Percentiles rank a stretch among this genome's conserved stretches.
Evolutionary conservation across 495 filamentous ascomycete genomes (phyloP).

Genomic region (Lentithecium fluviatile): DNA sequence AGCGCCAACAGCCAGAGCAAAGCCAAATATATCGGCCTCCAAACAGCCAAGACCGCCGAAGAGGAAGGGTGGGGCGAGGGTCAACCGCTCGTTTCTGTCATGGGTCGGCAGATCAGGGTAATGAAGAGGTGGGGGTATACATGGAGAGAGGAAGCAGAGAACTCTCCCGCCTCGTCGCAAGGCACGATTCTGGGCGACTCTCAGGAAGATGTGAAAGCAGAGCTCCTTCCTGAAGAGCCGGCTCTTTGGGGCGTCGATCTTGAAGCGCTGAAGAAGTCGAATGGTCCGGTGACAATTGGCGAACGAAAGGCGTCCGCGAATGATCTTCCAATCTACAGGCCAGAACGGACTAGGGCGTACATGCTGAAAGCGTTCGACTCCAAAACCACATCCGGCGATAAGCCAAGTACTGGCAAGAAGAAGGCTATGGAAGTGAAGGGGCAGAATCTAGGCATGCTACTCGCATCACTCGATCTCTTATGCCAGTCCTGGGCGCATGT

Average conservation of each 20-base stretch:
- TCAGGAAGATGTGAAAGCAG: conserved; percentile 35
- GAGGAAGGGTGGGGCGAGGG: conserved; percentile 73
- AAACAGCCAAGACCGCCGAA: conserved; percentile 64
- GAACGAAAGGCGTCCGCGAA: conserved; percentile 30
- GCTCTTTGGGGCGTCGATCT: conserved; percentile 78
- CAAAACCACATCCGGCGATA: background rate
- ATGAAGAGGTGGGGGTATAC: conserved; percentile 77
- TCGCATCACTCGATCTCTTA: conserved; percentile 65
- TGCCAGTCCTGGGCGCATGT: conserved; percentile 67
- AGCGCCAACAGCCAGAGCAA: conserved; percentile 74
- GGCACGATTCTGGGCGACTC: conserved; percentile 24
- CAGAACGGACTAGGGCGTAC: conserved; percentile 62
- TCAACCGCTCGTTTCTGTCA: conserved; percentile 65
- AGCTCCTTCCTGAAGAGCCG: conserved; percentile 40
- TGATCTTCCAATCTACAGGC: conserved; percentile 63
- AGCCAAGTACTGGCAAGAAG: conserved; percentile 39
- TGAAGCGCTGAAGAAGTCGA: conserved; percentile 57
- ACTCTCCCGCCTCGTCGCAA: background rate
- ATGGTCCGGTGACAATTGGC: conserved; percentile 30
- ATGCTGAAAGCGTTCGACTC: conserved; percentile 59
- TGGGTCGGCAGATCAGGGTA: conserved; percentile 70
- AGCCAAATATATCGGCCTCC: conserved; percentile 69
- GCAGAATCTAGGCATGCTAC: conserved; percentile 62
- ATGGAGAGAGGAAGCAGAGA: conserved; percentile 49
- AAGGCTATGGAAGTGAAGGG: conserved; percentile 54